Evolutionary conservation across 2,329 filamentous ascomycete species (phyloP).

Genomic region (Colletotrichum sp.): DNA sequence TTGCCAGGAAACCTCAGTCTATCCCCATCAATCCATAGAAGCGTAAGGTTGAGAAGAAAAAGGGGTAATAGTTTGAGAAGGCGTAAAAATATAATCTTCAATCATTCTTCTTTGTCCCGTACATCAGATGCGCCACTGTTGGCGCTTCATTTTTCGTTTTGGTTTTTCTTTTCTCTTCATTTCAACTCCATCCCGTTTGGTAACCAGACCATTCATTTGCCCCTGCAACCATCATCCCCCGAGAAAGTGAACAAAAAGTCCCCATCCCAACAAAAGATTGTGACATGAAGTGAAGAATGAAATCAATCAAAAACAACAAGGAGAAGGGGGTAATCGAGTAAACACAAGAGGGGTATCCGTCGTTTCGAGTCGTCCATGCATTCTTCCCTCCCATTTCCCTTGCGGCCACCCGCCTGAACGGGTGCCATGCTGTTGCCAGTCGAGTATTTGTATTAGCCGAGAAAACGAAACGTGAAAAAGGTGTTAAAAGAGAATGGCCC

Average conservation of each 20-base stretch:
- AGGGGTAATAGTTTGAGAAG: not conserved
- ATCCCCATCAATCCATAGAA: constrained; percentile 34
- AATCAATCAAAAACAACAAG: constrained; percentile 15
- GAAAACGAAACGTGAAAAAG: constrained; percentile 25
- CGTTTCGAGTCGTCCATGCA: constrained; percentile 49
- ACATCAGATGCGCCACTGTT: constrained; percentile 6
- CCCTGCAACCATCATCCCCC: not conserved
- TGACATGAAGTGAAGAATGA: constrained; percentile 17
- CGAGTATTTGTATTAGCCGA: constrained; percentile 37
- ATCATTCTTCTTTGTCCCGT: constrained; percentile 29
- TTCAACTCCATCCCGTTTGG: constrained; percentile 25
- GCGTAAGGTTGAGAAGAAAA: constrained; percentile 11
- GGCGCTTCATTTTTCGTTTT: constrained; percentile 21
- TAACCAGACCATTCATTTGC: constrained; percentile 20
- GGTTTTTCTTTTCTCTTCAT: constrained; percentile 22
- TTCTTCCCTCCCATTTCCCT: constrained; percentile 40
- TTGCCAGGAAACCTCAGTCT: constrained; percentile 40
- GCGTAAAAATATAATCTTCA: constrained; percentile 17
- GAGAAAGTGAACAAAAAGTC: constrained; percentile 22
- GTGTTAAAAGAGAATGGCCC: constrained; percentile 5
- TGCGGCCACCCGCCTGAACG: constrained; percentile 31
- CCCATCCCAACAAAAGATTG: not conserved
- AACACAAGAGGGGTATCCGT: constrained; percentile 45
- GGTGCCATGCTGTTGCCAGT: constrained; percentile 43
- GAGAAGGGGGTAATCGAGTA: constrained; percentile 23